A percentile compares a stretch with the other conserved stretches of the same genome.
phyloP scores from a whole-genome alignment of 306 rosid species.

The Casuarina glauca region DNA sequence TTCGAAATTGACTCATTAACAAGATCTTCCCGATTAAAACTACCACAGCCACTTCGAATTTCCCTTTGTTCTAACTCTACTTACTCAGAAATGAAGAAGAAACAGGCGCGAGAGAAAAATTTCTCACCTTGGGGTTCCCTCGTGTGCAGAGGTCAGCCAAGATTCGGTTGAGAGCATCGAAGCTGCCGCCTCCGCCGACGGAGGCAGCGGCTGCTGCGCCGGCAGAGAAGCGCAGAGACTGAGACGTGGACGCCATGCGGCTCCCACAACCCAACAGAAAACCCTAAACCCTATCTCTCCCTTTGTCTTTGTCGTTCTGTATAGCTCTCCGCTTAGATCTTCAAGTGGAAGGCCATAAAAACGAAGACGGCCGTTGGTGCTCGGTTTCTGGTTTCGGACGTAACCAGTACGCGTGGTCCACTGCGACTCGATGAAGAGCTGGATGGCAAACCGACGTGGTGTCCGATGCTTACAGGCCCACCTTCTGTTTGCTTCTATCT shows the following conservation, averaged over 20 bases:
- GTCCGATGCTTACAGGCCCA: too few species aligned
- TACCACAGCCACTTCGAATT: neutral
- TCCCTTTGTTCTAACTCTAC: neutral
- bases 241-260: constrained; percentile 35
- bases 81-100: neutral
- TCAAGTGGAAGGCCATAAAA: neutral
- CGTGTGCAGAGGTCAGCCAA: constrained; percentile 89
- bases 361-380: neutral
- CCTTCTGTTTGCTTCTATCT: neutral
- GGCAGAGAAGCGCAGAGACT: constrained; percentile 9
- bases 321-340: neutral
- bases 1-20: neutral
- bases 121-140: constrained; percentile 68
- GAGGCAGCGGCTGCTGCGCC: constrained; percentile 51
- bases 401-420: neutral
- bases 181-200: constrained; percentile 61
- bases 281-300: constrained; percentile 39
- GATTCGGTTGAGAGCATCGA: constrained; percentile 82
- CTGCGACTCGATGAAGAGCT: neutral
- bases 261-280: constrained; percentile 23
- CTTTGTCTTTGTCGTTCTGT: neutral
- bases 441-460: too few species aligned
- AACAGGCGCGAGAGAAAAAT: neutral
- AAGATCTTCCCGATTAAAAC: neutral
- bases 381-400: neutral